Conservation (phyloP, 495 filamentous ascomycete genomes). For the Gamarada debralockiae region DNA sequence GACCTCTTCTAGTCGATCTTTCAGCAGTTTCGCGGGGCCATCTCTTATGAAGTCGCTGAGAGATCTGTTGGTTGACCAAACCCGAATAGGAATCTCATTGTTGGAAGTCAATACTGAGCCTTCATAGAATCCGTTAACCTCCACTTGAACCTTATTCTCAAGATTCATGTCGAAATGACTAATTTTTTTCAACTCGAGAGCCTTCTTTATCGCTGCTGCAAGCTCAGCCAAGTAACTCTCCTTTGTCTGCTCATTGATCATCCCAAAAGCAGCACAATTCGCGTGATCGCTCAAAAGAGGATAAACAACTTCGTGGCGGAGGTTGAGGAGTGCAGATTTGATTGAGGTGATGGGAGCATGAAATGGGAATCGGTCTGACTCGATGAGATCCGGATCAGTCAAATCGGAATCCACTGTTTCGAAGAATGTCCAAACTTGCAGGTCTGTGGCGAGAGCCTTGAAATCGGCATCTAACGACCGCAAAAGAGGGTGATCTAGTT, state of each 20-base stretch:
- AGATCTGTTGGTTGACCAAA: slow-evolving; percentile 17
- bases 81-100: slow-evolving; percentile 24
- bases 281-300: slow-evolving; percentile 56
- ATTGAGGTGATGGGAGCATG: slow-evolving; percentile 60
- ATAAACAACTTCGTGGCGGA: slow-evolving; percentile 52
- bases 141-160: slow-evolving; percentile 49
- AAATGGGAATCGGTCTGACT: slow-evolving; percentile 21
- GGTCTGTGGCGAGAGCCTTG: slow-evolving; percentile 53
- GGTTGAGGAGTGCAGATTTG: slow-evolving; percentile 51
- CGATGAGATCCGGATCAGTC: slow-evolving; percentile 31
- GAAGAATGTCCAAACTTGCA: slow-evolving; percentile 65
- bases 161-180: slow-evolving; percentile 42
- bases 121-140: slow-evolving; percentile 60
- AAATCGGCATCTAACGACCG: slow-evolving; percentile 29
- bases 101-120: no score
- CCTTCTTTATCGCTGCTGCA: slow-evolving; percentile 37
- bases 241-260: slow-evolving; percentile 43
- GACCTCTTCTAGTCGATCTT: slow-evolving; percentile 25
- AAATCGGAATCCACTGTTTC: slow-evolving; percentile 60
- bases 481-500: background rate
- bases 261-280: slow-evolving; percentile 53
- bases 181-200: slow-evolving; percentile 34
- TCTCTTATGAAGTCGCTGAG: slow-evolving; percentile 19
- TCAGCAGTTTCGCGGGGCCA: slow-evolving; percentile 25
- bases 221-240: slow-evolving; percentile 47